Evolutionary conservation across 2,329 filamentous ascomycete genomes (phyloP).

Genomic region (Botryotinia calthae): DNA sequence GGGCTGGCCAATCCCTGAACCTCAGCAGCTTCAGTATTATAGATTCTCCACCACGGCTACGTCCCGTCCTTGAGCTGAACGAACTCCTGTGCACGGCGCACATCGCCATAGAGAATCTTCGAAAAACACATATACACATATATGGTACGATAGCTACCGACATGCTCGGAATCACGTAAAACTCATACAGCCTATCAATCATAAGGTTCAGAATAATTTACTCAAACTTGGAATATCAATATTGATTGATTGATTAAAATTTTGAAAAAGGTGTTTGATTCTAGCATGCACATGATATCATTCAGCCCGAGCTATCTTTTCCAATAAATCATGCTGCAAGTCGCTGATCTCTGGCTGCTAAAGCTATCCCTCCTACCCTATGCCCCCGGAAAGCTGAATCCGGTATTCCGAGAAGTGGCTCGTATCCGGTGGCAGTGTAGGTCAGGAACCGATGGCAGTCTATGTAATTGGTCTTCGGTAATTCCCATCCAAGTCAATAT

Average conservation of each 20-base stretch:
- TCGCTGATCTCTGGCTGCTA: background rate
- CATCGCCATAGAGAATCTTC: background rate
- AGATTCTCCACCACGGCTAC: background rate
- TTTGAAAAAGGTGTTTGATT: background rate
- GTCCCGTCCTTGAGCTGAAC: background rate
- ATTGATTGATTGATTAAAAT: background rate
- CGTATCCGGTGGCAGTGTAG: no score
- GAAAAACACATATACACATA: background rate
- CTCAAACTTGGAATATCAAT: background rate
- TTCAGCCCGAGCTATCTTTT: background rate
- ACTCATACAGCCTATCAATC: background rate
- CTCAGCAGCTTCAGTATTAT: background rate
- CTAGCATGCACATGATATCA: no score
- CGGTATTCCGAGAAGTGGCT: background rate
- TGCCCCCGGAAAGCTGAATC: background rate
- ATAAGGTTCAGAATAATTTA: accelerated
- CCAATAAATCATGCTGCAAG: background rate
- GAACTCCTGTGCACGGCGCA: background rate
- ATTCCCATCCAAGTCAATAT: background rate
- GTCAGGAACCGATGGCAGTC: background rate
- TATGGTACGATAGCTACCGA: background rate
- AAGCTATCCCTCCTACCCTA: no score
- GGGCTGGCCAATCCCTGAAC: background rate
- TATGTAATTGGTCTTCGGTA: background rate
- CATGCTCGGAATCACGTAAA: background rate